Percentiles rank a stretch among this genome's conserved stretches.
Conservation (phyloP, 345 rosid genomes). For the Jatropha curcas region DNA sequence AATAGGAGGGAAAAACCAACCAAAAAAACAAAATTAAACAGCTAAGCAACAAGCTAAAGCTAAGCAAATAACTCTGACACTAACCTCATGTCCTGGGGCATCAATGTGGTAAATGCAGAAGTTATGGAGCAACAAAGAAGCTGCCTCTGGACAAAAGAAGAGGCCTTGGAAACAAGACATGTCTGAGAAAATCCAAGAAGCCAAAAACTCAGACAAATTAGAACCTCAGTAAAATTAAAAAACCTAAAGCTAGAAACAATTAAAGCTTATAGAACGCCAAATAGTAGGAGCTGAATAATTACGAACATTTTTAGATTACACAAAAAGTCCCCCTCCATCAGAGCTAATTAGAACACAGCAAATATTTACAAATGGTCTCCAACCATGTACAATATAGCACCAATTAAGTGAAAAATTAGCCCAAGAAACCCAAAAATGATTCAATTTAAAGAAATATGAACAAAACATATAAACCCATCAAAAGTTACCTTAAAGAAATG, state of each 20-base stretch:
- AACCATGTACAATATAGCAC: not conserved
- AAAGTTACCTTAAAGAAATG: not conserved
- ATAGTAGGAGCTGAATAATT: not conserved
- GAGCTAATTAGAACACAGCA: not conserved
- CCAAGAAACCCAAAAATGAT: not conserved
- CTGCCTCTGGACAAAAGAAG: constrained; percentile 53
- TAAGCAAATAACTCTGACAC: constrained; percentile 21
- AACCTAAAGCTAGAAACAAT: not conserved
- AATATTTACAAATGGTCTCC: no score
- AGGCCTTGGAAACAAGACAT: constrained; percentile 61
- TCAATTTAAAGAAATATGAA: constrained; percentile 11
- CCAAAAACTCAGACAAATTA: constrained; percentile 4
- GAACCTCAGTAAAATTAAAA: not conserved
- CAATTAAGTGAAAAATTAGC: not conserved
- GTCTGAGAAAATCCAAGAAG: constrained; percentile 30
- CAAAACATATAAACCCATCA: not conserved
- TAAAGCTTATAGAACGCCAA: not conserved
- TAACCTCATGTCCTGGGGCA: constrained; percentile 74
- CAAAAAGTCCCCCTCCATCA: constrained; percentile 2
- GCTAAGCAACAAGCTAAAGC: not conserved
- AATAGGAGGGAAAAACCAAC: not conserved
- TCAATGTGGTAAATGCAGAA: constrained; percentile 70
- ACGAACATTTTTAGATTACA: not conserved
- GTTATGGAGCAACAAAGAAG: constrained; percentile 56
- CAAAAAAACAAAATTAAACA: not conserved